These are phyloP conservation scores for Hysterangium stoloniferum DNA, from an alignment of 768 basidiomycete species.

Conservation along the genomic window DNA sequence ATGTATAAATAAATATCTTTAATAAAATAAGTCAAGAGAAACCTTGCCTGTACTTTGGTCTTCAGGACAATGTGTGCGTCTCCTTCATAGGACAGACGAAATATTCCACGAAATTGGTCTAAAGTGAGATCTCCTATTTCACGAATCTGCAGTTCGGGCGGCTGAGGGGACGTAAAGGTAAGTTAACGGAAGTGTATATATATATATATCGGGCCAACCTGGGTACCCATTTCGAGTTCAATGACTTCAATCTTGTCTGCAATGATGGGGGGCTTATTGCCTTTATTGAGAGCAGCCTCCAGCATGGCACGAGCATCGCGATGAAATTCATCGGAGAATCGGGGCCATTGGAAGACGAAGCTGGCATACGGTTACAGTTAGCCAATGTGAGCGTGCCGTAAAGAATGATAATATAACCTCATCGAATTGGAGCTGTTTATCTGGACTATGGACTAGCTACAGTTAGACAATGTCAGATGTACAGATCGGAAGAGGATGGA, in stretches of 20 bases:
- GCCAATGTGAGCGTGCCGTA: background rate
- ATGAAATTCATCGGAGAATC: conserved; percentile 95
- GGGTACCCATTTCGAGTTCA: conserved; percentile 97
- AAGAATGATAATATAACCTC: background rate
- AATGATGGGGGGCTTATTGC: conserved; percentile 94
- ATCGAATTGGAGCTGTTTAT: background rate
- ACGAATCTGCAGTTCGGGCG: conserved; percentile 93
- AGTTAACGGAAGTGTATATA: background rate
- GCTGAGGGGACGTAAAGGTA: conserved; percentile 38
- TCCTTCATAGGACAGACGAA: conserved; percentile 88
- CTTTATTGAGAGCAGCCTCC: conserved; percentile 94
- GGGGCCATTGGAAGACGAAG: conserved; percentile 93
- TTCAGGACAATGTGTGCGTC: conserved; percentile 83
- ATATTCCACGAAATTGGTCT: conserved; percentile 95
- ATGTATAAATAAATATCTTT: conserved; percentile 3
- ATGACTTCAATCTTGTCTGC: conserved; percentile 97
- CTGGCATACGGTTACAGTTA: conserved; percentile 19
- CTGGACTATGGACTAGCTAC: background rate
- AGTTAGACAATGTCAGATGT: too few relatives aligned
- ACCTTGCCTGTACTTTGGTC: conserved; percentile 84
- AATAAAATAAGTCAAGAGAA: background rate
- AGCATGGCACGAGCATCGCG: conserved; percentile 95
- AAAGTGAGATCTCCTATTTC: conserved; percentile 95
- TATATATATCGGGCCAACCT: conserved; percentile 42
- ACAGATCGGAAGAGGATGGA: too few relatives aligned